These are phyloP conservation scores for Debaryomyces sp. DNA, from an alignment of 1,139 yeast species.

Conservation along the genomic window DNA sequence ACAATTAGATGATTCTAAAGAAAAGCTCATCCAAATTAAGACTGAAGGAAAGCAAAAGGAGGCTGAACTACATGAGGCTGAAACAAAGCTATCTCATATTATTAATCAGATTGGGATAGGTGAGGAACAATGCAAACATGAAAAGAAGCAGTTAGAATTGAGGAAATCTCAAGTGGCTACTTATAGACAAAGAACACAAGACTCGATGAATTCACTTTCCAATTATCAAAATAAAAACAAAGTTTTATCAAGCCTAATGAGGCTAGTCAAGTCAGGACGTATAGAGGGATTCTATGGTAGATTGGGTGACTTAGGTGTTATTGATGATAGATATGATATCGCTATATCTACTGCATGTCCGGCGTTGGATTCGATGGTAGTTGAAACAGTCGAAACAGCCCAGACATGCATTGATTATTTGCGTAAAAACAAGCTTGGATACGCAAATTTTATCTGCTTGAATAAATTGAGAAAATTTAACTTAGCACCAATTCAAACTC, in stretches of 20 bases:
- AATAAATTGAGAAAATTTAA: constrained; percentile 71
- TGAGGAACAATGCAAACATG: constrained; percentile 55
- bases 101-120: constrained; percentile 60
- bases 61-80: constrained; percentile 40
- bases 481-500: constrained; percentile 61
- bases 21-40: constrained; percentile 49
- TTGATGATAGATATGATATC: constrained; percentile 84
- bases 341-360: constrained; percentile 97
- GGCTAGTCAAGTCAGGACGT: constrained; percentile 79
- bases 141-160: constrained; percentile 48
- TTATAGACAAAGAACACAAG: constrained; percentile 64
- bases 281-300: constrained; percentile 87
- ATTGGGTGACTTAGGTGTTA: constrained; percentile 86
- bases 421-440: constrained; percentile 82
- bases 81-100: constrained; percentile 51
- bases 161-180: constrained; percentile 57
- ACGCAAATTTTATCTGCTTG: constrained; percentile 84
- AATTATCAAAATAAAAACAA: constrained; percentile 68
- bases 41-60: constrained; percentile 59
- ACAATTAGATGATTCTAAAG: constrained; percentile 51
- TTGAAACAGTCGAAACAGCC: constrained; percentile 91
- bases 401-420: constrained; percentile 88
- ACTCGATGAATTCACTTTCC: constrained; percentile 61
- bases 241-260: constrained; percentile 69
- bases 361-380: constrained; percentile 89